These are phyloP conservation scores for Simplicillium sp. DNA, from an alignment of 2,329 filamentous ascomycete species.

Conservation along the genomic window DNA sequence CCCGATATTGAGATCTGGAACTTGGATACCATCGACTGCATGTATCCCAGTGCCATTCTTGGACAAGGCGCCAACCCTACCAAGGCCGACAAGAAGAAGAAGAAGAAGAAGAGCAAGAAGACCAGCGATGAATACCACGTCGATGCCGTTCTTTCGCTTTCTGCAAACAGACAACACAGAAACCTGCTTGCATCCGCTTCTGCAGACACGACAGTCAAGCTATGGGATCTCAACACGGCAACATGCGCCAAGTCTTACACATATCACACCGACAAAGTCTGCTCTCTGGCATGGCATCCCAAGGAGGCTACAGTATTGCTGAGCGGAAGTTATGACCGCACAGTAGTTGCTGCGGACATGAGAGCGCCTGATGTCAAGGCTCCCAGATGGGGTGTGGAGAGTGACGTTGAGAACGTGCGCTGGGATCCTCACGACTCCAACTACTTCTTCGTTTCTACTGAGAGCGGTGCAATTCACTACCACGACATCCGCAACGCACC, in stretches of 20 bases:
- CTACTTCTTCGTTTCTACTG: conserved; percentile 92
- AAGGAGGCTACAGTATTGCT: conserved; percentile 79
- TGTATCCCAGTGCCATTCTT: conserved; percentile 95
- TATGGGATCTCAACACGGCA: conserved; percentile 91
- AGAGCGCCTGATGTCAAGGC: conserved; percentile 74
- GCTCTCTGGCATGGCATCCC: conserved; percentile 88
- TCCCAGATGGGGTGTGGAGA: conserved; percentile 86
- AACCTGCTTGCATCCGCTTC: conserved; percentile 93
- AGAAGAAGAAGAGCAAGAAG: conserved; percentile 84
- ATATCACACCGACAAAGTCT: conserved; percentile 97
- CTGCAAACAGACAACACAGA: conserved; percentile 85
- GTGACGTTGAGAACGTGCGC: conserved; percentile 83
- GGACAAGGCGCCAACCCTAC: conserved; percentile 58
- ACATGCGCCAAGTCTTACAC: conserved; percentile 93
- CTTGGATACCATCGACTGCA: conserved; percentile 88
- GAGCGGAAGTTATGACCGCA: conserved; percentile 91
- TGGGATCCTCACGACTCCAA: conserved; percentile 93
- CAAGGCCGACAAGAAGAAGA: conserved; percentile 66
- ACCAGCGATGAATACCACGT: conserved; percentile 89
- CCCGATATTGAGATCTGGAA: conserved; percentile 99
- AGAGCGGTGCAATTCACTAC: conserved; percentile 84
- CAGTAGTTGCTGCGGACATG: conserved; percentile 93
- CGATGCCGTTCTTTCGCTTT: conserved; percentile 82
- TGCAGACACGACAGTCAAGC: conserved; percentile 92
- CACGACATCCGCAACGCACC: conserved; percentile 77